Conservation (phyloP, 192 early-diverging fungal genomes). For the Coemansia sp. region DNA sequence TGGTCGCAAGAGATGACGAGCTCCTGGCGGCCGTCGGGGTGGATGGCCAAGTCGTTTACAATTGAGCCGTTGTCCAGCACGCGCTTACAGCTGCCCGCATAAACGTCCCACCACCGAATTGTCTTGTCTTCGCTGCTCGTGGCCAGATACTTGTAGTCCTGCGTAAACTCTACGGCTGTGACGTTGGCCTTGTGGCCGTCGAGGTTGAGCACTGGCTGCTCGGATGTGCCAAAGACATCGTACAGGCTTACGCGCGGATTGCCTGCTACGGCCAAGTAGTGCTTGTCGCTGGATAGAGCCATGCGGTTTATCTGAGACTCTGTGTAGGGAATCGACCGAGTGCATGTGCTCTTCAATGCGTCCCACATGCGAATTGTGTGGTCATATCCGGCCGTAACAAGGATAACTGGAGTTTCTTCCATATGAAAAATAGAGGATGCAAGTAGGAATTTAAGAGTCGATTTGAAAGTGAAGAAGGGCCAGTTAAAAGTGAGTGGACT, state of each 20-base stretch:
- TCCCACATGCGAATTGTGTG: conserved; percentile 59
- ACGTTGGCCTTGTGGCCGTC: conserved; percentile 55
- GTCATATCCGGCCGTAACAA: conserved; percentile 56
- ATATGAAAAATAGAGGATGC: conserved; percentile 9
- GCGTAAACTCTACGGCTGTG: conserved; percentile 53
- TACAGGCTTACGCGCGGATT: conserved; percentile 54
- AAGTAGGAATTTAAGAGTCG: background rate
- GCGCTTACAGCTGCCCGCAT: conserved; percentile 46
- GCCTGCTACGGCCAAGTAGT: conserved; percentile 55
- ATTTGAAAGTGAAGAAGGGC: background rate
- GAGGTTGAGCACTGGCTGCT: conserved; percentile 48
- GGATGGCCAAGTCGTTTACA: conserved; percentile 54
- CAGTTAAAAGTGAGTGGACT: too few relatives aligned
- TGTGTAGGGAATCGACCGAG: conserved; percentile 52
- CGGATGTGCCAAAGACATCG: conserved; percentile 49
- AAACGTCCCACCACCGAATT: conserved; percentile 56
- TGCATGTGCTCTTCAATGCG: conserved; percentile 56
- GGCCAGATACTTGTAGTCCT: conserved; percentile 52
- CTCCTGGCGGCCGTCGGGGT: conserved; percentile 49
- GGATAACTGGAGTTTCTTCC: conserved; percentile 53
- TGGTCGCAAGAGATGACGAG: conserved; percentile 54
- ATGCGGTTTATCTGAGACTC: conserved; percentile 57
- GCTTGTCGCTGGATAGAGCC: conserved; percentile 54
- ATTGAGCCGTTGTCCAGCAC: conserved; percentile 42
- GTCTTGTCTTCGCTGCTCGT: conserved; percentile 55